Percentiles rank a stretch among this genome's conserved stretches.
Conservation (phyloP, 257 asterid species). For the Nicotiana obtusifolia region DNA sequence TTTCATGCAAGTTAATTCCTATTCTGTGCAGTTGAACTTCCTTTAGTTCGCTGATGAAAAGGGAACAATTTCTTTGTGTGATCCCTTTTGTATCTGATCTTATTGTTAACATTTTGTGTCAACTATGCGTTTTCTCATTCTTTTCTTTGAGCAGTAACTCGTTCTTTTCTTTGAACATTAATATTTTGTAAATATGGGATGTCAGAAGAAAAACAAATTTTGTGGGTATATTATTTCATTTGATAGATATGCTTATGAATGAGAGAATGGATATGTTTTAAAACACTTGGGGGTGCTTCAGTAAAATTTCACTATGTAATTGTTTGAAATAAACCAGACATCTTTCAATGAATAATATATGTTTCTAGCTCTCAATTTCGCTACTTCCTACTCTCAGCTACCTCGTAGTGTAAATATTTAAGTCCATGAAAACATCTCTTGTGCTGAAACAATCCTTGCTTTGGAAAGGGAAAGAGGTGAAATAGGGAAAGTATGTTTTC, state of each 20-base stretch:
- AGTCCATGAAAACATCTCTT: not conserved
- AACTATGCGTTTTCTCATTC: not conserved
- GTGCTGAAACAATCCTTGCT: not conserved
- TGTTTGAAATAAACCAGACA: not conserved
- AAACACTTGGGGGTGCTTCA: not conserved
- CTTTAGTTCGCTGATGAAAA: not conserved
- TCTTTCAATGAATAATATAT: not conserved
- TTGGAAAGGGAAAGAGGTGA: not conserved
- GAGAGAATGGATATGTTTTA: not conserved
- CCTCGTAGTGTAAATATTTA: not conserved
- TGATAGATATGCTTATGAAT: not conserved
- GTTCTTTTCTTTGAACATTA: not conserved
- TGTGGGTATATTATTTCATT: not conserved
- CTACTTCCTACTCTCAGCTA: not conserved
- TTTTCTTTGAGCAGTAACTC: not conserved
- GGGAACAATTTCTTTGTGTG: not conserved
- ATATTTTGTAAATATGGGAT: not conserved
- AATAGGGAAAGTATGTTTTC: not conserved
- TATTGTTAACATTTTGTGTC: not conserved
- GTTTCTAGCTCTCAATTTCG: not conserved
- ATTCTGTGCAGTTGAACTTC: not conserved
- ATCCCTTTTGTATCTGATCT: not conserved
- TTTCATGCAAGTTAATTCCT: slow-evolving; percentile 4
- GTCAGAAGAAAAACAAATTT: not conserved
- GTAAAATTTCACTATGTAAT: not conserved